Evolutionary conservation across 208 protist species (phyloP), one percentile per base, ranked within the genome.

Genomic region (Crithidia expoeki): DNA sequence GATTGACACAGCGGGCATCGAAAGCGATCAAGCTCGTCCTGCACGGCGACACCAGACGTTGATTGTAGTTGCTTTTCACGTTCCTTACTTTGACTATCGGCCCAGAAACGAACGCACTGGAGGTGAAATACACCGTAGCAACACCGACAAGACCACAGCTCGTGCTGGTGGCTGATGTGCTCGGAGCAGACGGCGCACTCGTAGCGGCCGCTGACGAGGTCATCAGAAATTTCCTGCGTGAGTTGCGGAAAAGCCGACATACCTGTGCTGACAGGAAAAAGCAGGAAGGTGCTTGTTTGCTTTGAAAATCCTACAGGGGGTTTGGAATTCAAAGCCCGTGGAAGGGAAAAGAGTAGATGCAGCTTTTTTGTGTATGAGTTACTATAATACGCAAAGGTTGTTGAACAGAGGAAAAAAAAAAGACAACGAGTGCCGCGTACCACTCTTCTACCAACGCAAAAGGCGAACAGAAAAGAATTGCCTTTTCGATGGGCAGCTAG

Each of bases 111-210:
- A 47, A 94, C 79, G 72, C 91, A 96, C 10, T 56, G 50, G 32
- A 96, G 74, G 72, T 96, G 91, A 10, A 94, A 78, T 32, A 96
- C 78, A 23, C 80, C 81, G 67, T 87, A 90, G 74, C 91, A 96
- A 23, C 69, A 69, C 38, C 40, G 21, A 51, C 91, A 96, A 11
- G 80, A 36, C 87, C 88, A 96, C 28, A 93, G 65, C 23, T 68
- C 80, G 17, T 88, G 68, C 27, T 73, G 30, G 27, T 79, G 85
- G 28, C 68, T 52, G 49, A 96, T 72, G 0, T 36, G 38, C 63
- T 94, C 84, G 16, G 76, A 83, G 73, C 91, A 96, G 27, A 96
- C 76, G 16, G 71, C 58, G 69, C 91, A 96, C 44, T 94, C 86
- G 63, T 94, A 84, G 19, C 59, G 71, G 30, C 82, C 85, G 28